Conservation (phyloP, 768 basidiomycete genomes). For the Kwoniella sp. region DNA sequence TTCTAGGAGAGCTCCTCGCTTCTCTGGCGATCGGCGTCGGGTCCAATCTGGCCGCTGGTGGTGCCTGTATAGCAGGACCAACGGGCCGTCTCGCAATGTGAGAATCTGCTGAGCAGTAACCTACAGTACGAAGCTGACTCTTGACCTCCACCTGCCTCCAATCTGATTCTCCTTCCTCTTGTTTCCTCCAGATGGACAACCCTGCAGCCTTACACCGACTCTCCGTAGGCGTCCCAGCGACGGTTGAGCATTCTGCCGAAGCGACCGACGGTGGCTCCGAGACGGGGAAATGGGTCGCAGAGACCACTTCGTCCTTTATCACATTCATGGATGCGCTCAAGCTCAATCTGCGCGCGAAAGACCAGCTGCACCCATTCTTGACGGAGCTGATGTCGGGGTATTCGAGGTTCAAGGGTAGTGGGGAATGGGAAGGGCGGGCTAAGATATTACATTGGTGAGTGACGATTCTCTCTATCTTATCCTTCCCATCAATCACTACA, state of each 20-base stretch:
- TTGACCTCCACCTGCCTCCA: background rate
- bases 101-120: no score
- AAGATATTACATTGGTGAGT: slow-evolving; percentile 88
- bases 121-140: no score
- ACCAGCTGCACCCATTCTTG: slow-evolving; percentile 89
- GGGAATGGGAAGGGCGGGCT: slow-evolving; percentile 94
- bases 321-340: slow-evolving; percentile 98
- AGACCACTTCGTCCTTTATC: slow-evolving; percentile 97
- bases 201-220: slow-evolving; percentile 89
- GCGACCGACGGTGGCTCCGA: slow-evolving; percentile 67
- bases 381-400: slow-evolving; percentile 95
- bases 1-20: no score
- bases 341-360: slow-evolving; percentile 89
- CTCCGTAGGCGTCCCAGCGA: slow-evolving; percentile 91
- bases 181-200: slow-evolving; percentile 74
- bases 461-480: background rate
- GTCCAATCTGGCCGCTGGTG: background rate
- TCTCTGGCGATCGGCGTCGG: background rate
- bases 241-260: slow-evolving; percentile 91
- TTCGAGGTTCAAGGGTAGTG: slow-evolving; percentile 89
- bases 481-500: no score
- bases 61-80: no score
- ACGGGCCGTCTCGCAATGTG: no score
- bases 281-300: slow-evolving; percentile 94
- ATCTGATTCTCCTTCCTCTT: background rate